A percentile compares a stretch with the other conserved stretches of the same genome.
Conservation (phyloP, 2,329 filamentous ascomycete genomes). For the Hypoxylon sp. region DNA sequence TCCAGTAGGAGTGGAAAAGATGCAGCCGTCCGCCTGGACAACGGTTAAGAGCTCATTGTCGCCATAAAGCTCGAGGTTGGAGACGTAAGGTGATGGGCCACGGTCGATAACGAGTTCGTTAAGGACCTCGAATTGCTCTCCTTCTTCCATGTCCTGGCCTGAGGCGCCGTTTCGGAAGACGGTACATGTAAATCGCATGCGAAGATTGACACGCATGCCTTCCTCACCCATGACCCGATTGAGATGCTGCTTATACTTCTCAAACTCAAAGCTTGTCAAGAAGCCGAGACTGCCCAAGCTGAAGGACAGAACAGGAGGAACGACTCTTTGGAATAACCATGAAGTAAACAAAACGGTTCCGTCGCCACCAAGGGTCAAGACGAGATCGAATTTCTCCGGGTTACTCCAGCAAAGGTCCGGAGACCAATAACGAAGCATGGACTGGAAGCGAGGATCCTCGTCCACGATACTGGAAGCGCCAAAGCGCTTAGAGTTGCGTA, state of each 20-base stretch:
- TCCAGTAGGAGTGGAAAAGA: slow-evolving; percentile 95
- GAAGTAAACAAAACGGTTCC: slow-evolving; percentile 90
- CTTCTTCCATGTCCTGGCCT: slow-evolving; percentile 81
- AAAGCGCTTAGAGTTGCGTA: slow-evolving; percentile 90
- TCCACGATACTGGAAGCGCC: slow-evolving; percentile 79
- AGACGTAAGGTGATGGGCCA: slow-evolving; percentile 96
- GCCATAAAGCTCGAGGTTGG: slow-evolving; percentile 94
- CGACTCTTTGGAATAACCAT: slow-evolving; percentile 92
- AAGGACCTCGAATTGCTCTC: slow-evolving; percentile 96
- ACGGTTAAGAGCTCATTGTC: slow-evolving; percentile 96
- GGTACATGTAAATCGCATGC: slow-evolving; percentile 99
- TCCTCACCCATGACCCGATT: slow-evolving; percentile 92
- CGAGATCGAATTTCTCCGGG: slow-evolving; percentile 95
- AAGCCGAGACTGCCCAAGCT: slow-evolving; percentile 89
- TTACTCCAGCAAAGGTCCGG: slow-evolving; percentile 94
- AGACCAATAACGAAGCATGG: slow-evolving; percentile 96
- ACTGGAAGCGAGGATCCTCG: slow-evolving; percentile 80
- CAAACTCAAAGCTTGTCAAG: slow-evolving; percentile 89
- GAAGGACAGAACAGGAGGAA: slow-evolving; percentile 87
- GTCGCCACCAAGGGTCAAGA: slow-evolving; percentile 88
- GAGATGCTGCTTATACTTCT: slow-evolving; percentile 88
- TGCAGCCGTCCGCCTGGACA: slow-evolving; percentile 96
- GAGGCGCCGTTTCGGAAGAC: slow-evolving; percentile 81
- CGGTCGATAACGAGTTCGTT: slow-evolving; percentile 99
- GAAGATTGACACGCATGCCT: slow-evolving; percentile 96